phyloP scores from a whole-genome alignment of 305 asterid genomes.

The Fraxinus albicans region DNA sequence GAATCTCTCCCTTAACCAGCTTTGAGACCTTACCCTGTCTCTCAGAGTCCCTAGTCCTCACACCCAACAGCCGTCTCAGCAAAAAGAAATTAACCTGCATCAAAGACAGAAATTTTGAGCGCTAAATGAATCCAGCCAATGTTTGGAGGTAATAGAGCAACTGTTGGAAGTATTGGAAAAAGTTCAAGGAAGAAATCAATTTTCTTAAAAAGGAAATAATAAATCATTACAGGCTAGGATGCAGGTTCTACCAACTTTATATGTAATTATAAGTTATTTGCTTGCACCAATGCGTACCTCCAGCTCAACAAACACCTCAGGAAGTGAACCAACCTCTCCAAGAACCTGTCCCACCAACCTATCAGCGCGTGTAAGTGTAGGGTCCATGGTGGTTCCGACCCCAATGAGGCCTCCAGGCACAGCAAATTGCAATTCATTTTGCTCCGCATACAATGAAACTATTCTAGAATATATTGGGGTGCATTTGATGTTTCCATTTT shows the following conservation, averaged over 20 bases:
- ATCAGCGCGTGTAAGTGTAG: conserved; percentile 96
- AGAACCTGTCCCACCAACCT: conserved; percentile 97
- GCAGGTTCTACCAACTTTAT: background rate
- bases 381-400: conserved; percentile 98
- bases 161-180: background rate
- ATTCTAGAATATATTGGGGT: conserved; percentile 92
- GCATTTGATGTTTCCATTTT: conserved; percentile 76
- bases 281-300: conserved; percentile 50
- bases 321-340: conserved; percentile 94
- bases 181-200: background rate
- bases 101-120: background rate
- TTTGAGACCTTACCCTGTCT: conserved; percentile 83
- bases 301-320: conserved; percentile 77
- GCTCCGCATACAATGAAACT: conserved; percentile 85
- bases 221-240: background rate
- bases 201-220: background rate
- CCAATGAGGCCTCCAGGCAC: conserved; percentile 99
- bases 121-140: background rate
- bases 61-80: conserved; percentile 84
- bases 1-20: conserved; percentile 82
- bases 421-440: conserved; percentile 88
- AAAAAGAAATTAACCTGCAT: conserved; percentile 81
- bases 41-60: conserved; percentile 87
- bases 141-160: background rate
- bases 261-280: background rate